A percentile compares a stretch with the other conserved stretches of the same genome.
phyloP scores from a whole-genome alignment of 2,329 filamentous ascomycete genomes.

The Talaromyces sp. region DNA sequence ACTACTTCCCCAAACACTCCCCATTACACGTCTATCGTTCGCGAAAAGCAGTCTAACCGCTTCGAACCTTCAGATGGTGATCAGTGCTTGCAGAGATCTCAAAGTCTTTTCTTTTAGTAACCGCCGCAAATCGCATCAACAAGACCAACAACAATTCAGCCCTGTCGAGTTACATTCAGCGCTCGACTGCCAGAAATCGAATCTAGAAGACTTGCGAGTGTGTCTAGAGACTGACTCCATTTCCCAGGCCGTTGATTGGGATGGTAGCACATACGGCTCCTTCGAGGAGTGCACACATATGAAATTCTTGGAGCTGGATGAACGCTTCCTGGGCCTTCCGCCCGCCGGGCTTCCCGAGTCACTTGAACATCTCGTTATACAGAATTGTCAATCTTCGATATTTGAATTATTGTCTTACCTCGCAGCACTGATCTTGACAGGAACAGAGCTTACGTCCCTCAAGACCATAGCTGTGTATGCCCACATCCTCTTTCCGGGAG shows the following conservation, averaged over 20 bases:
- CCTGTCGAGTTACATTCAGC: not conserved
- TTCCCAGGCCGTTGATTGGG: not conserved
- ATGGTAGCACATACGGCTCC: not conserved
- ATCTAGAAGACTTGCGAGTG: not conserved
- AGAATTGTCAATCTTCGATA: conserved; percentile 1
- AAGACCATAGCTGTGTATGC: not conserved
- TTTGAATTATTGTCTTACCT: not conserved
- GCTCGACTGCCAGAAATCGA: conserved; percentile 2
- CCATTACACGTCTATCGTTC: not conserved
- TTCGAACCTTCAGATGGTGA: not conserved
- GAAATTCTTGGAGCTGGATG: not conserved
- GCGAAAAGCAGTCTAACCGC: not conserved
- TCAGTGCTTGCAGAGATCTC: not conserved
- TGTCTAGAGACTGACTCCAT: not conserved
- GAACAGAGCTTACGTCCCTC: not conserved
- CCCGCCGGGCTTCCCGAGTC: not conserved
- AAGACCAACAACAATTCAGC: not conserved
- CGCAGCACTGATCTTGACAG: not conserved
- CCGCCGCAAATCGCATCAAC: not conserved
- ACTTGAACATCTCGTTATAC: not conserved
- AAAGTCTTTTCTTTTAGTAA: conserved; percentile 2
- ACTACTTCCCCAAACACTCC: not conserved
- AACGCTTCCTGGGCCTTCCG: not conserved
- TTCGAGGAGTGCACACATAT: not conserved
- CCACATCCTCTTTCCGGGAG: conserved; percentile 1